These are phyloP conservation scores for Ascochyta lentis DNA, from an alignment of 2,329 filamentous ascomycete species.

Conservation along the genomic window DNA sequence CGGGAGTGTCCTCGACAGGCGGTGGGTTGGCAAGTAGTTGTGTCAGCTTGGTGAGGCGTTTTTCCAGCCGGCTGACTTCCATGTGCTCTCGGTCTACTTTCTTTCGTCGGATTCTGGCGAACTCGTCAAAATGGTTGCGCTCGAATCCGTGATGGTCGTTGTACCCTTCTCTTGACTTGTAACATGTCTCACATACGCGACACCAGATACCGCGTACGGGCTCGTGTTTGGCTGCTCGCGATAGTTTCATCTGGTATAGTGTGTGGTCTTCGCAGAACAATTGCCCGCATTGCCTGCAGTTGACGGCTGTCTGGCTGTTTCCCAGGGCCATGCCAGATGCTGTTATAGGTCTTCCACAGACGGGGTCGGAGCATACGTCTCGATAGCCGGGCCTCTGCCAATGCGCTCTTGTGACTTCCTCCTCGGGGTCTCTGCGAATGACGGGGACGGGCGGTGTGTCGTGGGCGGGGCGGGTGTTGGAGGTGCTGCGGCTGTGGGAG, in stretches of 20 bases:
- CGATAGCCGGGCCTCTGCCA: slow-evolving; percentile 81
- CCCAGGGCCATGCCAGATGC: slow-evolving; percentile 69
- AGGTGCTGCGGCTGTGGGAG: slow-evolving; percentile 44
- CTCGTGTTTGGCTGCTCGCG: slow-evolving; percentile 85
- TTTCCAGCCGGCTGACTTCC: slow-evolving; percentile 89
- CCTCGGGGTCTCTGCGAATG: slow-evolving; percentile 74
- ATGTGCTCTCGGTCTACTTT: slow-evolving; percentile 84
- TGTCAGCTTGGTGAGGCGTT: slow-evolving; percentile 88
- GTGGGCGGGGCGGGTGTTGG: slow-evolving; percentile 35
- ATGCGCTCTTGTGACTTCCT: slow-evolving; percentile 84
- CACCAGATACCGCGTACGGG: slow-evolving; percentile 92
- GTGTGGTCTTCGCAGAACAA: slow-evolving; percentile 97
- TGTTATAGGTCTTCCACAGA: slow-evolving; percentile 65
- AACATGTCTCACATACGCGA: slow-evolving; percentile 97
- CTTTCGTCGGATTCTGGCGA: slow-evolving; percentile 73
- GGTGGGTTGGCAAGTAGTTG: slow-evolving; percentile 79
- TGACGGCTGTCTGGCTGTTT: slow-evolving; percentile 80
- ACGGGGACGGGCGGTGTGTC: slow-evolving; percentile 32
- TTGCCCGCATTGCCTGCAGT: slow-evolving; percentile 90
- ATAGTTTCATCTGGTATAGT: slow-evolving; percentile 99
- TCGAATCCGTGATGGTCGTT: slow-evolving; percentile 81
- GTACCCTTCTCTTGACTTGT: slow-evolving; percentile 94
- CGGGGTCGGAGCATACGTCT: slow-evolving; percentile 85
- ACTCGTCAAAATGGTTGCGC: slow-evolving; percentile 74
- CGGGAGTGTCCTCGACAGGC: slow-evolving; percentile 62